These are phyloP conservation scores for Lomentospora prolificans DNA, from an alignment of 2,329 filamentous ascomycete genomes.

Conservation along the genomic window DNA sequence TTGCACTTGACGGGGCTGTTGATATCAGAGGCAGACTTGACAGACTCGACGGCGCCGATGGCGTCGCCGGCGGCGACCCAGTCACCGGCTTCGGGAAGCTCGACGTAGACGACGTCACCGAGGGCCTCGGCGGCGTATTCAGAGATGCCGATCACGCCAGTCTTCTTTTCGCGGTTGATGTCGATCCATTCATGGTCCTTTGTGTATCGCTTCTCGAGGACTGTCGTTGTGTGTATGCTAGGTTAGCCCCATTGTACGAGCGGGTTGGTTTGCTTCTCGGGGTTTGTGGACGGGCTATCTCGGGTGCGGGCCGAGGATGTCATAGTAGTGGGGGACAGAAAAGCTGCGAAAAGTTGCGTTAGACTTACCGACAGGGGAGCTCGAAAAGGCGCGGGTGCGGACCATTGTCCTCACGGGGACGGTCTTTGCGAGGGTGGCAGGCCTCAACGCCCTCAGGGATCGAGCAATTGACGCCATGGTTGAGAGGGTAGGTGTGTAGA, in stretches of 20 bases:
- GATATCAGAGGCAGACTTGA: slow-evolving; percentile 98
- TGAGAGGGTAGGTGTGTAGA: slow-evolving; percentile 4
- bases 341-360: no score
- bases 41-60: slow-evolving; percentile 91
- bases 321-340: background rate
- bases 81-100: slow-evolving; percentile 67
- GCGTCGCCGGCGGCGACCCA: slow-evolving; percentile 68
- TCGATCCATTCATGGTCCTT: slow-evolving; percentile 99
- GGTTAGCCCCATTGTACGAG: no score
- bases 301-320: background rate
- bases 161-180: slow-evolving; percentile 70
- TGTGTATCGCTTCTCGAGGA: slow-evolving; percentile 73
- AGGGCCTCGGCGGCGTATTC: slow-evolving; percentile 85
- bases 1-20: slow-evolving; percentile 75
- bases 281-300: background rate
- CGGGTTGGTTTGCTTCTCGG: no score
- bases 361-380: slow-evolving; percentile 4
- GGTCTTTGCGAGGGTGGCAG: slow-evolving; percentile 21
- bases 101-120: slow-evolving; percentile 94
- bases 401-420: slow-evolving; percentile 2
- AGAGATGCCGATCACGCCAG: slow-evolving; percentile 76
- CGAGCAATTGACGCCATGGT: slow-evolving; percentile 54
- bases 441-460: slow-evolving; percentile 40
- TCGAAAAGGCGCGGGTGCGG: slow-evolving; percentile 1
- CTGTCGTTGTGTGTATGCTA: slow-evolving; percentile 29